These are phyloP conservation scores for Trichomonas vaginalis DNA, from an alignment of 208 protist genomes.

Conservation along the genomic window DNA sequence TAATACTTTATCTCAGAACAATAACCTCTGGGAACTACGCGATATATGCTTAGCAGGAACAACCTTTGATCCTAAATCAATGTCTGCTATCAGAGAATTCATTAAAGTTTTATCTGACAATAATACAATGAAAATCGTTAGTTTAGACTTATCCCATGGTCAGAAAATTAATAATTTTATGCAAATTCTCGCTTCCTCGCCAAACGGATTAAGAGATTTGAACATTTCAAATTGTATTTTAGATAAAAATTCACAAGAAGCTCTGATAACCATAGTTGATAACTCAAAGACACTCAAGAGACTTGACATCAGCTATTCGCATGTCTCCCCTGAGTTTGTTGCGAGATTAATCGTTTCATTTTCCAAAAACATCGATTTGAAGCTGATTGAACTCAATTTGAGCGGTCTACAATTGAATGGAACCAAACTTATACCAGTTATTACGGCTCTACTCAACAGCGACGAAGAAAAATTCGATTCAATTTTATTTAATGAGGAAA, in stretches of 20 bases:
- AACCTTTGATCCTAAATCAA: not conserved
- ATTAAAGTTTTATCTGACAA: not conserved
- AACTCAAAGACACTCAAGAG: not conserved
- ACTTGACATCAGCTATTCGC: not conserved
- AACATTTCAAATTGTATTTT: not conserved
- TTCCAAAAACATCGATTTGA: not conserved
- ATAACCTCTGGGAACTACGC: not conserved
- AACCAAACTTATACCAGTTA: not conserved
- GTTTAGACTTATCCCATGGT: not conserved
- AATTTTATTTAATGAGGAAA: not conserved
- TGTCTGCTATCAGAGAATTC: not conserved
- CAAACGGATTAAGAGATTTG: not conserved
- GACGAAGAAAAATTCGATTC: not conserved
- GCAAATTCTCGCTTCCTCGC: not conserved
- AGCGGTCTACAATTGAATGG: not conserved
- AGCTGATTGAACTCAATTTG: not conserved
- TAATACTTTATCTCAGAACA: not conserved
- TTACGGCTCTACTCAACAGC: not conserved
- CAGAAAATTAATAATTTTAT: not conserved
- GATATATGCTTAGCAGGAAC: not conserved
- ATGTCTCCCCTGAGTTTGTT: not conserved
- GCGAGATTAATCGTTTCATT: not conserved
- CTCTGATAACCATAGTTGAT: not conserved
- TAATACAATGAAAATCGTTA: not conserved
- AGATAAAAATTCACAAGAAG: not conserved